Base-by-base conservation (phyloP, 306 rosid species). In the Castanopsis chinensis region DNA sequence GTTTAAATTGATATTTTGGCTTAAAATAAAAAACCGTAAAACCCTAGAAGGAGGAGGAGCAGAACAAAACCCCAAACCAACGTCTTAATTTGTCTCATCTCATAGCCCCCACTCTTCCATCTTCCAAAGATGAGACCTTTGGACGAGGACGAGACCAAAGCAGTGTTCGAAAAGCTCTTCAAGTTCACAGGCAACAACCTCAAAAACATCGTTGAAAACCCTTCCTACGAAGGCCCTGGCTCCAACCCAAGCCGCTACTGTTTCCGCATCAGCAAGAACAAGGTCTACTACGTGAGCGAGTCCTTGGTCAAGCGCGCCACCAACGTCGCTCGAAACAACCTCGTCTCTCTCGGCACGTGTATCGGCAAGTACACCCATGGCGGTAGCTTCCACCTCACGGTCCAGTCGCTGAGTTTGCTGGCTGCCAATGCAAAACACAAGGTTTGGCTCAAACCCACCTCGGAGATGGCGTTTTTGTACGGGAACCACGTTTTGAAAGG, bases 391-490 rank as follows among this genome's bases (percentile, higher is more conserved):
- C 99, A 95, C 76, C 83, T 92, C 64, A 92, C 94, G 0, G 91
- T 90, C 10, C 98, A 92, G 54, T 87, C 92, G 12, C 76, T 92
- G 14, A 80, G 84, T 65, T 43, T 92, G 3, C 57, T 91, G 56
- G 91, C 99, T 5, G 57, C 97, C 27, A 91, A 95, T 33, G 96
- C 98, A 6, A 92, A 89, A 72, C 99, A 95, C 81, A 92, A 92
- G 88, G 98, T 92, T 5, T 95, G 97, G 98, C 96, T 95, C 74
- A 92, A 95, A 57, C 92, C 97, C 21, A 90, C 92, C 1, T 91
- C 98, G 0, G 98, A 92, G 91, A 92, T 92, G 99, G 86, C 94
- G 0, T 92, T 89, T 71, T 20, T 95, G 75, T 92, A 95, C 9
- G 97, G 98, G 1, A 92, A 92, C 76, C 98, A 92, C 55, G 98